phyloP scores from a whole-genome alignment of 2,329 filamentous ascomycete genomes.

The Fragosphaeria purpurea region DNA sequence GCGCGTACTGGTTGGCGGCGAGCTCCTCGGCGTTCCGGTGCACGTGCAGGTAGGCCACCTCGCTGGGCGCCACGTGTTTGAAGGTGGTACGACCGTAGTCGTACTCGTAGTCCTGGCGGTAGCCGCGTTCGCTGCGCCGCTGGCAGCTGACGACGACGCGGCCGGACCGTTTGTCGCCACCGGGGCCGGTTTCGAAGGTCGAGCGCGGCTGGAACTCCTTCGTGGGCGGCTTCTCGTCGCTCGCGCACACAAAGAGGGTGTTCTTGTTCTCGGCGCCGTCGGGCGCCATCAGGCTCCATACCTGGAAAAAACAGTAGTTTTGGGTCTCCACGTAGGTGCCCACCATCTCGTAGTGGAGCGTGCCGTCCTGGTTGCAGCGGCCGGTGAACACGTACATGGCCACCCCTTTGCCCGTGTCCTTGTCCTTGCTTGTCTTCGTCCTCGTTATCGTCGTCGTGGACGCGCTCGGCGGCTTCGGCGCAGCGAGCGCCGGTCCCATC shows the following conservation, averaged over 20 bases:
- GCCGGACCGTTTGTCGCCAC: background rate
- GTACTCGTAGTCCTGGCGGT: too few species aligned
- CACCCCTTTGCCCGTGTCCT: too few species aligned
- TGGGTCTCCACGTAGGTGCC: too few species aligned
- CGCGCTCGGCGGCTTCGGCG: background rate
- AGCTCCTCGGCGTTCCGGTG: background rate
- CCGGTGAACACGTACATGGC: too few species aligned
- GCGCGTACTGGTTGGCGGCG: conserved; percentile 2
- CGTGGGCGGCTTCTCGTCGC: conserved; percentile 1
- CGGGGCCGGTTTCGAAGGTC: background rate
- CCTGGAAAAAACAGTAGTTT: background rate
- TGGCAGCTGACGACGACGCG: conserved; percentile 2
- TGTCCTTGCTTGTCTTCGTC: too few species aligned
- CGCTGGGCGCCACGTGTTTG: background rate
- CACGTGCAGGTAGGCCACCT: conserved; percentile 10
- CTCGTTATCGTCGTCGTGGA: background rate
- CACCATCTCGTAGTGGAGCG: too few species aligned
- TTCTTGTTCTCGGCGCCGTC: background rate
- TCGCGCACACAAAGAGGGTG: conserved; percentile 4
- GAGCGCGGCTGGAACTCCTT: too few species aligned
- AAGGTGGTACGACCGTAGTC: background rate
- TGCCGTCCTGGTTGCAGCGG: too few species aligned
- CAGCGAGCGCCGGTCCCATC: background rate
- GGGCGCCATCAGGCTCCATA: background rate
- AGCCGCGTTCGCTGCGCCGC: too few species aligned